Evolutionary conservation across 2,329 filamentous ascomycete genomes (phyloP), one percentile per base, ranked within the genome.

Genomic region (Ascomycota sp.): DNA sequence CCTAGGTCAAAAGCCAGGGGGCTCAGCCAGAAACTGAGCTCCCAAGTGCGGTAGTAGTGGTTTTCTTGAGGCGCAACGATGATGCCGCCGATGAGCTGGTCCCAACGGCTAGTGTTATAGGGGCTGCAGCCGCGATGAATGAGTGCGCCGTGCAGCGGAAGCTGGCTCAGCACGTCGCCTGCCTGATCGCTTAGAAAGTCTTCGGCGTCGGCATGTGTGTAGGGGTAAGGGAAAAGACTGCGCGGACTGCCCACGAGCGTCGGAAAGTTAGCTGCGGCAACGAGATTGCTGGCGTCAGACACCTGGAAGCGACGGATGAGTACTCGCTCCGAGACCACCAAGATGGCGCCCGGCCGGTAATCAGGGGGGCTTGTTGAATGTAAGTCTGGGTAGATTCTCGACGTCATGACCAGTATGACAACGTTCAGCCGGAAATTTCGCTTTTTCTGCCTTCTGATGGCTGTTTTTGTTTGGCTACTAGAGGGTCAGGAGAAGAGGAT

Each of bases 1-100:
- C 63, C 63, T 20, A 47, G 49, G 1, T 61, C 58, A 62, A 61
- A 62, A 28, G 48, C 43, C 8, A 43, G 37, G 23, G 44, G 46
- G 1, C 47, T 53, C 17, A 61, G 24, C 52, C 56, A 65, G 45
- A 66, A 68, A 4, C 62, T 63, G 1, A 67, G 6, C 44, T 65
- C 59, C 40, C 52, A 51, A 4, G 52, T 58, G 28, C 51, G 47
- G 36, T 48, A 51, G 33, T 60, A 47, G 38, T 57, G 45, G 31
- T 60, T 54, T 10, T 37, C 36, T 8, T 42, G 33, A 4, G 45
- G 36, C 25, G 44, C 45, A 25, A 63, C 29, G 24, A 48, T 50
- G 33, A 62, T 46, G 35, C 42, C 55, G 15, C 49, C 52, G 41
- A n/a, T n/a, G n/a, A n/a, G n/a, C n/a, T n/a, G n/a, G n/a, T n/a